Base-by-base conservation (phyloP, 2,329 filamentous ascomycete genomes). In the Lasiodiplodia gonubiensis region DNA sequence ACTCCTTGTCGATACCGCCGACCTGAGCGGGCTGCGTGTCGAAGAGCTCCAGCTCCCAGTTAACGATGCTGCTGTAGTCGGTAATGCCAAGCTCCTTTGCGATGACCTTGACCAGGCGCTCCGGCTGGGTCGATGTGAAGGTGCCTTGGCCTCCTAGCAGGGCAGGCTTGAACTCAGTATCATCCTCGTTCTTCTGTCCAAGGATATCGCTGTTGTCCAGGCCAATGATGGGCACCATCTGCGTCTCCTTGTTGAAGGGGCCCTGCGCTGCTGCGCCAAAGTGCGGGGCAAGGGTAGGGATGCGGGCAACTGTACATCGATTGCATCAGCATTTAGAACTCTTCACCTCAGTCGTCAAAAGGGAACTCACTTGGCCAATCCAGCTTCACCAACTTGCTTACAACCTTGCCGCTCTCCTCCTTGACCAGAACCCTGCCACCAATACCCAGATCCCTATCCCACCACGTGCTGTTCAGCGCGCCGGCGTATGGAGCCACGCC, bases 11-110 rank as follows among this genome's bases (percentile, higher is more conserved):
- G 67, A 99, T 80, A 14, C 95, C 95, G 71, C 92, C 90, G 21
- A 93, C 86, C 49, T 90, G 89, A 1, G 94, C 94, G 10, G 94
- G 92, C 77, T 97, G 93, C 4, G 88, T 87, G 80, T 98, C 95
- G 76, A 91, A 99, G 37, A 99, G 89, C 81, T 99, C 95, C 46
- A 98, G 88, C 77, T 99, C 95, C 95, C 95, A 99, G 82, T 95
- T 96, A 67, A 97, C 83, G 70, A 99, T 97, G 64, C 85, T 87
- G 72, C 84, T 86, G 76, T 90, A 89, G 69, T 92, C 88, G 64
- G 84, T 81, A 69, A 98, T 87, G 35, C 88, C 88, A n/a, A 98
- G 86, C 77, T 95, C 86, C 16, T 86, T 86, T 8, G 91, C 87
- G 74, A 99, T 96, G 23, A 93, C 88, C 77, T 90, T 89, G 69